Conservation (phyloP, 179 eudicot genomes). For the Heliamphora pulchella region DNA sequence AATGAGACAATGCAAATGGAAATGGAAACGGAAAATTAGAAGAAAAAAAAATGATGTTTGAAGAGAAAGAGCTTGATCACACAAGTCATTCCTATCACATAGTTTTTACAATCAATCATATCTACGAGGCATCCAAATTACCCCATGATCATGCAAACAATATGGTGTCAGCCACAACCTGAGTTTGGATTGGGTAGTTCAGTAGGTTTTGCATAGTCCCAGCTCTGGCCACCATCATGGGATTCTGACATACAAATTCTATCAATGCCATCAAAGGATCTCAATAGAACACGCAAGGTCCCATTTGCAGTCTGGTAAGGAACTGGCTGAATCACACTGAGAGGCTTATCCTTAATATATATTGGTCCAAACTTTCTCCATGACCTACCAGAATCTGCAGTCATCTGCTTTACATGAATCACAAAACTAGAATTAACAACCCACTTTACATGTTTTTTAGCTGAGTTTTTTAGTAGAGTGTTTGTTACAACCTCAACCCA, state of each 20-base stretch:
- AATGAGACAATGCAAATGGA: no score
- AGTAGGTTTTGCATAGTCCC: constrained; percentile 70
- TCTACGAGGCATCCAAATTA: neutral
- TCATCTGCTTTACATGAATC: constrained; percentile 44
- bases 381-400: constrained; percentile 71
- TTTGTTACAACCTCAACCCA: constrained; percentile 70
- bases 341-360: constrained; percentile 42
- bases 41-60: no score
- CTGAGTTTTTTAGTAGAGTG: neutral
- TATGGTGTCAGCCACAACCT: constrained; percentile 35
- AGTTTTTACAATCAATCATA: neutral
- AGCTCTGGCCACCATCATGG: constrained; percentile 65
- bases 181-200: constrained; percentile 88
- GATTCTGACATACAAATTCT: constrained; percentile 83
- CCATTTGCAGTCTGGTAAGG: constrained; percentile 79
- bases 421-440: constrained; percentile 6
- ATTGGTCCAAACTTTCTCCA: constrained; percentile 93
- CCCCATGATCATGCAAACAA: neutral
- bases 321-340: constrained; percentile 90
- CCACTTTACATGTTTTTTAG: neutral
- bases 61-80: neutral
- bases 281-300: constrained; percentile 60
- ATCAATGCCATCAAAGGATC: constrained; percentile 50
- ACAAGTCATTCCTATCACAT: constrained; percentile 1
- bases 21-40: no score